phyloP scores from a whole-genome alignment of 371 early-diverging fungal species.

The Saksenaea vasiformis region DNA sequence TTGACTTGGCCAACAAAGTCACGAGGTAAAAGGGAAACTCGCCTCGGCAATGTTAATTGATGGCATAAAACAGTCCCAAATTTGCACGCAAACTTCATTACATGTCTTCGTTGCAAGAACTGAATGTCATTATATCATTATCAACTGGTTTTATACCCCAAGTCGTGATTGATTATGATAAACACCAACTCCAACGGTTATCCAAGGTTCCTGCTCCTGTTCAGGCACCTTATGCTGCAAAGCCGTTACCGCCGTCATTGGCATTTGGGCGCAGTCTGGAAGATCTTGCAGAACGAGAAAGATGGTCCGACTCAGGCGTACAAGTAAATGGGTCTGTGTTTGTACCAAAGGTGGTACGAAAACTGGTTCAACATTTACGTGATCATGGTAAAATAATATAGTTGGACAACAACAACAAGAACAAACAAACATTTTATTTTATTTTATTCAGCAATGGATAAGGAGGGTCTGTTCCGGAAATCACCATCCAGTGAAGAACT shows the following conservation, averaged over 20 bases:
- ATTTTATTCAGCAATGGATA: slow-evolving; percentile 60
- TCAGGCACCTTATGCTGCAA: slow-evolving; percentile 1
- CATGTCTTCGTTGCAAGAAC: slow-evolving; percentile 68
- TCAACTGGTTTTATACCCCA: slow-evolving; percentile 78
- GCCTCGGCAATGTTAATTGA: not conserved
- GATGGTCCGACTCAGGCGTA: not conserved
- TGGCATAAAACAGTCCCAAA: slow-evolving; percentile 73
- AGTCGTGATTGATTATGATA: slow-evolving; percentile 70
- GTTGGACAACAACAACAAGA: not conserved
- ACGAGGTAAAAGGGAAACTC: slow-evolving; percentile 28
- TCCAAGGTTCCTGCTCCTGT: slow-evolving; percentile 7
- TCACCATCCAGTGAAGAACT: slow-evolving; percentile 69
- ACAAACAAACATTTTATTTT: not conserved
- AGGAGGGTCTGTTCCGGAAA: slow-evolving; percentile 89
- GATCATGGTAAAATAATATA: slow-evolving; percentile 24
- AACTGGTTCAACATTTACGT: slow-evolving; percentile 33
- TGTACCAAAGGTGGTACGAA: slow-evolving; percentile 34
- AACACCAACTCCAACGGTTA: not conserved
- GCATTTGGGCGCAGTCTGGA: slow-evolving; percentile 41
- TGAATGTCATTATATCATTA: slow-evolving; percentile 70
- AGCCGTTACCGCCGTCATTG: slow-evolving; percentile 17
- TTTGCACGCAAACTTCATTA: slow-evolving; percentile 89
- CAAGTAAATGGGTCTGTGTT: slow-evolving; percentile 17
- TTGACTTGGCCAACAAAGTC: slow-evolving; percentile 48
- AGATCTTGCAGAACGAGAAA: slow-evolving; percentile 33